Evolutionary conservation across 768 basidiomycete species (phyloP).

Genomic region (Suillus clintonianus): DNA sequence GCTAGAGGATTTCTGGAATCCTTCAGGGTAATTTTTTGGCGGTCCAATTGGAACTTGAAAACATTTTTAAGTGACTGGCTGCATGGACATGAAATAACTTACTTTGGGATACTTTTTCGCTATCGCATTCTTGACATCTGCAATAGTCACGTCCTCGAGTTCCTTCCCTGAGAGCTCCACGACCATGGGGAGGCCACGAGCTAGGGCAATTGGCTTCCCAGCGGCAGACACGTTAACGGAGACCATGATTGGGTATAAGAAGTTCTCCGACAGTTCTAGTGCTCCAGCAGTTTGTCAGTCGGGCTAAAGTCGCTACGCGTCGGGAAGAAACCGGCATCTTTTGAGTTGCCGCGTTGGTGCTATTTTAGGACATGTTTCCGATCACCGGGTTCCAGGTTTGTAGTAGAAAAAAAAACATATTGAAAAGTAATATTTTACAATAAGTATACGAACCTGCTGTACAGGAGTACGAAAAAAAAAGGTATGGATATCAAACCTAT

Average conservation of each 20-base stretch:
- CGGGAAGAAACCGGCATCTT: too few species aligned
- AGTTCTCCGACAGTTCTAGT: not conserved
- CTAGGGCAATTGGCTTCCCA: constrained; percentile 47
- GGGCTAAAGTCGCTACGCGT: too few species aligned
- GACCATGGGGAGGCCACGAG: constrained; percentile 51
- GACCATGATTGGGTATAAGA: constrained; percentile 42
- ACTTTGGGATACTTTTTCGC: constrained; percentile 56
- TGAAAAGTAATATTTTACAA: too few species aligned
- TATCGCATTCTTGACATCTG: constrained; percentile 69
- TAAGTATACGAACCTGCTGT: too few species aligned
- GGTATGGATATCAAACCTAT: not conserved
- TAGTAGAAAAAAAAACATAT: too few species aligned
- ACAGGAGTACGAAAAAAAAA: too few species aligned
- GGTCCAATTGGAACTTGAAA: constrained; percentile 62
- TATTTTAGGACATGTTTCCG: too few species aligned
- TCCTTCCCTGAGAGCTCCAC: constrained; percentile 50
- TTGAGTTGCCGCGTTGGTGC: too few species aligned
- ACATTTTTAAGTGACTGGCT: constrained; percentile 4
- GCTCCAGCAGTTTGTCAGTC: not conserved
- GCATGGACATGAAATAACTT: constrained; percentile 14
- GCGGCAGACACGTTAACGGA: constrained; percentile 54
- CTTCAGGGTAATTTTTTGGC: constrained; percentile 73
- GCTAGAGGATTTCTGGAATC: constrained; percentile 61
- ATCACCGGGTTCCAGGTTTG: too few species aligned
- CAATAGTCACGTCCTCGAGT: constrained; percentile 53